These are phyloP conservation scores for Irpex sp. DNA, from an alignment of 1,284 basidiomycete species.

Conservation along the genomic window DNA sequence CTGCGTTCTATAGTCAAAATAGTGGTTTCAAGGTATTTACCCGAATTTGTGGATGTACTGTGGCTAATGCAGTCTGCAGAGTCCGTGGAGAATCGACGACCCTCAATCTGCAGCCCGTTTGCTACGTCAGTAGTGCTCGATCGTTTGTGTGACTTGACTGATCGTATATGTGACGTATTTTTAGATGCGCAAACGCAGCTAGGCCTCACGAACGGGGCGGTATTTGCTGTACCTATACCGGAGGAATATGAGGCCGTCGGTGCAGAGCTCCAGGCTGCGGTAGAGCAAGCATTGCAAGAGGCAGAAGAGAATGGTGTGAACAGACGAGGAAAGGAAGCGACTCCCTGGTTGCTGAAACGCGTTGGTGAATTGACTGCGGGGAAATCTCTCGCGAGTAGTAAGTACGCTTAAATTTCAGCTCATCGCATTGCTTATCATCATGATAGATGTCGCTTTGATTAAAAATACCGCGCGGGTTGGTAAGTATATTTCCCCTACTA, in stretches of 20 bases:
- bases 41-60: not conserved
- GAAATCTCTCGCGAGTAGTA: slow-evolving; percentile 69
- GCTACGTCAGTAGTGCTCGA: slow-evolving; percentile 49
- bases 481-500: slow-evolving; percentile 27
- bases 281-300: slow-evolving; percentile 85
- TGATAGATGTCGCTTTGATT: slow-evolving; percentile 83
- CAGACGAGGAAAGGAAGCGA: slow-evolving; percentile 85
- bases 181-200: slow-evolving; percentile 62
- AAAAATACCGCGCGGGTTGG: slow-evolving; percentile 91
- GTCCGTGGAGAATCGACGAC: slow-evolving; percentile 65
- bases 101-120: slow-evolving; percentile 65
- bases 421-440: not conserved
- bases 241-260: slow-evolving; percentile 69
- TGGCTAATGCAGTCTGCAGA: slow-evolving; percentile 35
- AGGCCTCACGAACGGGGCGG: slow-evolving; percentile 64
- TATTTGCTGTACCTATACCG: slow-evolving; percentile 93
- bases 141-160: not conserved
- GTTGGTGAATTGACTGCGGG: slow-evolving; percentile 83
- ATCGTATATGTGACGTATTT: not conserved
- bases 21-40: slow-evolving; percentile 78
- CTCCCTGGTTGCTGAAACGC: slow-evolving; percentile 90
- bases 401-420: slow-evolving; percentile 22
- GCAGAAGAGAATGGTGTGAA: slow-evolving; percentile 81
- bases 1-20: slow-evolving; percentile 87
- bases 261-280: slow-evolving; percentile 69